Evolutionary conservation across 2,329 filamentous ascomycete species (phyloP).

Genomic region (Colletotrichum plurivorum): DNA sequence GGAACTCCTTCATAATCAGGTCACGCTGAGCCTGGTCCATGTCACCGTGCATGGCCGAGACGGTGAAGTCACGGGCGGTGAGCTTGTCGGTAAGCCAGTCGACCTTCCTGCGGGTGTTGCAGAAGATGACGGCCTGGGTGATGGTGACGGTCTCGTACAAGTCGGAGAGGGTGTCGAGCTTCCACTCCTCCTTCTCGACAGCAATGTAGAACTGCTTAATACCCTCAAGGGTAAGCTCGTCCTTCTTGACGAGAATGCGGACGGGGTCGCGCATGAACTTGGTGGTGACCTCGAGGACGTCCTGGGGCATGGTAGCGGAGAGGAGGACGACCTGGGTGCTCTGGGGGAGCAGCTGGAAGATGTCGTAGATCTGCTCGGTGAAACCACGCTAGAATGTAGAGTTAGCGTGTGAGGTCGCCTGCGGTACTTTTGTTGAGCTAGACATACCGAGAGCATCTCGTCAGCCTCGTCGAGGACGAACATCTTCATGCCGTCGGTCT

Average conservation of each 20-base stretch:
- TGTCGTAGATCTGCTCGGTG: slow-evolving; percentile 99
- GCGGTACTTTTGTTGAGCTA: not conserved
- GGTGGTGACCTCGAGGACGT: slow-evolving; percentile 98
- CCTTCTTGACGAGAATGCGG: slow-evolving; percentile 99
- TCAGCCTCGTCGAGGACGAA: slow-evolving; percentile 99
- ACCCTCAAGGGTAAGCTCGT: slow-evolving; percentile 99
- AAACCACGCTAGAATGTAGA: slow-evolving; percentile 81
- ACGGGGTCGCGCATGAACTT: slow-evolving; percentile 99
- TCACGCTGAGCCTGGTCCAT: slow-evolving; percentile 99
- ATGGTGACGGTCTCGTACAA: slow-evolving; percentile 99
- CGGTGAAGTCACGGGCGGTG: slow-evolving; percentile 97
- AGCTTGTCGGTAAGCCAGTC: slow-evolving; percentile 99
- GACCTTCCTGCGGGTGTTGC: slow-evolving; percentile 99
- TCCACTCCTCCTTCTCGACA: slow-evolving; percentile 99
- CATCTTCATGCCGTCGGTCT: slow-evolving; percentile 99
- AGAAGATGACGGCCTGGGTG: slow-evolving; percentile 99
- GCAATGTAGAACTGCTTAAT: slow-evolving; percentile 99
- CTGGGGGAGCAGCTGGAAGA: slow-evolving; percentile 98
- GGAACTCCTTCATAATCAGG: slow-evolving; percentile 99
- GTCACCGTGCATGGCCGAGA: slow-evolving; percentile 99
- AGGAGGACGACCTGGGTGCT: slow-evolving; percentile 98
- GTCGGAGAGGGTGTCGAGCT: slow-evolving; percentile 98
- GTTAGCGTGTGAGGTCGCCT: slow-evolving; percentile 51
- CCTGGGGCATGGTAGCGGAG: slow-evolving; percentile 98
- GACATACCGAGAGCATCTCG: slow-evolving; percentile 93